Evolutionary conservation across 768 basidiomycete genomes (phyloP).

Genomic region (Suillus hirtellus): DNA sequence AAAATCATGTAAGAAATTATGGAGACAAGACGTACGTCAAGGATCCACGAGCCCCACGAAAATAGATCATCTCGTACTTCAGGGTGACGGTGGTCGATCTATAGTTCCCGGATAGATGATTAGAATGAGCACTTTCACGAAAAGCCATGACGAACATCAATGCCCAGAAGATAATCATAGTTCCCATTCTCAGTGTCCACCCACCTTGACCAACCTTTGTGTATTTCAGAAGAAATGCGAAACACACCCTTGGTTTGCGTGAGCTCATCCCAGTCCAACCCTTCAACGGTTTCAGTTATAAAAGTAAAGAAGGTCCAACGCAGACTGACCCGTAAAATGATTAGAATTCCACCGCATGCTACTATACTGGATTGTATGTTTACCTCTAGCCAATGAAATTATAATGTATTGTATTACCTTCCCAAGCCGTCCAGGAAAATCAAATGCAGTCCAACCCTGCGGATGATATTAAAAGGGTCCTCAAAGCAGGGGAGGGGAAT

Average conservation of each 20-base stretch:
- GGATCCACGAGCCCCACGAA: constrained; percentile 78
- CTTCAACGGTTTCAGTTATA: constrained; percentile 35
- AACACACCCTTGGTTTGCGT: constrained; percentile 65
- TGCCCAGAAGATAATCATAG: constrained; percentile 80
- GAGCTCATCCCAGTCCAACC: constrained; percentile 82
- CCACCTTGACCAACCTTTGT: constrained; percentile 77
- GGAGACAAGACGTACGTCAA: constrained; percentile 43
- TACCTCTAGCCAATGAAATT: not conserved
- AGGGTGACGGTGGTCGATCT: constrained; percentile 86
- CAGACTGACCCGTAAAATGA: constrained; percentile 69
- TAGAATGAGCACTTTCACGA: not conserved
- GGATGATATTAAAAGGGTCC: constrained; percentile 10
- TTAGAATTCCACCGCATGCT: constrained; percentile 69
- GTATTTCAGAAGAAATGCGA: constrained; percentile 64
- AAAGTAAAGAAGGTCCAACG: not conserved
- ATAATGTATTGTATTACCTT: constrained; percentile 50
- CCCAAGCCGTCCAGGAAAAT: constrained; percentile 73
- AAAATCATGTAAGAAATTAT: not conserved
- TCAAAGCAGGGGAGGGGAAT: not conserved
- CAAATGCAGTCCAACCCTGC: constrained; percentile 85
- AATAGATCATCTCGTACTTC: constrained; percentile 74
- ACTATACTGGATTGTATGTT: constrained; percentile 56
- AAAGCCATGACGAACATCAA: constrained; percentile 50
- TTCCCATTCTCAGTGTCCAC: constrained; percentile 88
- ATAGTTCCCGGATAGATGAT: constrained; percentile 18